A percentile compares a stretch with the other conserved stretches of the same genome.
Conservation (phyloP, 768 basidiomycete species). For the Mycena indigotica region DNA sequence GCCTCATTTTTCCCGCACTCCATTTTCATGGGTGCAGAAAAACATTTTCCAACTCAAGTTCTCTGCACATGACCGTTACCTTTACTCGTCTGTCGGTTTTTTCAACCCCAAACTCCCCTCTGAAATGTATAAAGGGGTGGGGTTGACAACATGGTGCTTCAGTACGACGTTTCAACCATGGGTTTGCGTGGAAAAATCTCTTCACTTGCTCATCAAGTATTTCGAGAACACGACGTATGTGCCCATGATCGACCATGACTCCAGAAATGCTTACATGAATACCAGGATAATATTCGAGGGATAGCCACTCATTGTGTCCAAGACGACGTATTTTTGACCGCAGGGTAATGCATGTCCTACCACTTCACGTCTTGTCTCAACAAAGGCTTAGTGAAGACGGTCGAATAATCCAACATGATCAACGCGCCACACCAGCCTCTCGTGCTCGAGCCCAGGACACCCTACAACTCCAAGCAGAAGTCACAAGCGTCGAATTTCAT, state of each 20-base stretch:
- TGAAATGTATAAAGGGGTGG: slow-evolving; percentile 48
- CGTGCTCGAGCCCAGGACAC: slow-evolving; percentile 48
- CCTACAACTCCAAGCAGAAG: slow-evolving; percentile 55
- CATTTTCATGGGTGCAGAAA: slow-evolving; percentile 40
- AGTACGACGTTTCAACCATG: slow-evolving; percentile 54
- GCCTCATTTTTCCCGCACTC: not conserved
- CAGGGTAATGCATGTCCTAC: slow-evolving; percentile 46
- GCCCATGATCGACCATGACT: slow-evolving; percentile 26
- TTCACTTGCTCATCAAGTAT: slow-evolving; percentile 25
- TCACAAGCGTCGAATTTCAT: slow-evolving; percentile 68
- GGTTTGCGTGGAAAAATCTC: slow-evolving; percentile 20
- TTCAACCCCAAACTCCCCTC: slow-evolving; percentile 5
- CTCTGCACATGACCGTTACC: slow-evolving; percentile 62
- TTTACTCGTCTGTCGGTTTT: slow-evolving; percentile 59
- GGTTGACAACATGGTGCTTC: slow-evolving; percentile 50
- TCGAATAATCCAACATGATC: slow-evolving; percentile 62
- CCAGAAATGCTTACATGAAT: not conserved
- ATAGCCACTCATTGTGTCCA: slow-evolving; percentile 67
- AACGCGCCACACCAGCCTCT: slow-evolving; percentile 37
- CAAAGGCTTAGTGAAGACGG: slow-evolving; percentile 64
- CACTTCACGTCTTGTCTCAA: slow-evolving; percentile 18
- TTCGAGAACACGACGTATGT: slow-evolving; percentile 34
- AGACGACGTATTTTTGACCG: slow-evolving; percentile 70
- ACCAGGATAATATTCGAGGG: slow-evolving; percentile 65
- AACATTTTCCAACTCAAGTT: slow-evolving; percentile 75